Evolutionary conservation across 2,329 filamentous ascomycete species (phyloP), one percentile per base, ranked within the genome.

Genomic region (Rasamsonia emersonii): DNA sequence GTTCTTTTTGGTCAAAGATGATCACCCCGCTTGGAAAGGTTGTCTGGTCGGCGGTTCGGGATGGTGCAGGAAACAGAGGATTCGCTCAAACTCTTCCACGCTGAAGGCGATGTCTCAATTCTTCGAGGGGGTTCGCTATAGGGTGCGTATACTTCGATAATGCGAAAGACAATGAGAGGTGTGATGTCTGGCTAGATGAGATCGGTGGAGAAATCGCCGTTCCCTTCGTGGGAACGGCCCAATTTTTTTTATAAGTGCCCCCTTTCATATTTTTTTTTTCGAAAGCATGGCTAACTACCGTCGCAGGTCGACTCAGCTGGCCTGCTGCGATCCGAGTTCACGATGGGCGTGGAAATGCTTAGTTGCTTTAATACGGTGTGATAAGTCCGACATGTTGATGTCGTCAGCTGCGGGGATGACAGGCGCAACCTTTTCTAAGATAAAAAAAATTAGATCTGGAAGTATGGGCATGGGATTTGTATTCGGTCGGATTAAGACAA

Each of bases 191-290:
- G 29, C 16, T 11, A 29, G 15, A 28, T 35, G 41, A 32, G 25
- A 25, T 33, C 11, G 15, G 33, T 37, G 24, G 40, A 30, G 47
- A 42, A 38, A 49, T 41, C 18, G 47, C 49, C 47, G 50, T 50
- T 50, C 45, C 49, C 44, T 35, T 32, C 38, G 21, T 41, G 44
- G 46, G 42, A 43, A 39, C 46, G 52, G 47, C 43, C 29, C 37
- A 29, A 36, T 45, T 43, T 58, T 58, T 57, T 58, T 51, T 51
- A 61, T 61, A 61, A 57, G 58, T 61, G 16, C 23, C 35, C 46
- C 47, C 27, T 8, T 11, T 33, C 33, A n/a, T n/a, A n/a, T n/a
- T n/a, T 17, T 5, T 14, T 3, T 15, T 20, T 6, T 17, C 4
- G 26, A 28, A 38, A 33, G 23, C 40, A 40, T 37, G 24, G 39